Percentiles rank a stretch among this genome's conserved stretches.
phyloP scores from a whole-genome alignment of 2,329 filamentous ascomycete species.

The Lachnellula arida region DNA sequence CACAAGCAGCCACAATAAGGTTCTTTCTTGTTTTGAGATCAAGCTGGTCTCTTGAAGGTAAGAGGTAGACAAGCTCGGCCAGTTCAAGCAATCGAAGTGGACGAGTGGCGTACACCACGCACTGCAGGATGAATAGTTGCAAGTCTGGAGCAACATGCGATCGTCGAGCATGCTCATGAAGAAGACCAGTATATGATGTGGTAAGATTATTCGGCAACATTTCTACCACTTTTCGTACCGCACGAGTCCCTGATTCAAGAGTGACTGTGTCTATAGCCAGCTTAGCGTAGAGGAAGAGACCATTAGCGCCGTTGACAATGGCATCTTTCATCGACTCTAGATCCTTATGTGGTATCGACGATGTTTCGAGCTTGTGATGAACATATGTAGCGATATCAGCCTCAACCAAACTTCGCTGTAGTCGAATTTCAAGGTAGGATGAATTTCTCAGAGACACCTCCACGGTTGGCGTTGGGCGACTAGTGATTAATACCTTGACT shows the following conservation, averaged over 20 bases:
- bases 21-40: background rate
- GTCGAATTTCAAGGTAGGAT: slow-evolving; percentile 32
- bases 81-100: slow-evolving; percentile 15
- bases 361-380: background rate
- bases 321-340: no score
- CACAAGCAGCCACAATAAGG: slow-evolving; percentile 31
- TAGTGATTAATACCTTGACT: slow-evolving; percentile 42
- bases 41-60: background rate
- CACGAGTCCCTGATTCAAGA: background rate
- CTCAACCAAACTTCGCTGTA: slow-evolving; percentile 36
- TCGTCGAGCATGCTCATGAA: background rate
- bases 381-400: slow-evolving; percentile 36
- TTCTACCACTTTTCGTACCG: background rate
- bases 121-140: slow-evolving; percentile 13
- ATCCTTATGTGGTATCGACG: background rate
- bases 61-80: background rate
- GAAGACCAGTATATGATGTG: slow-evolving; percentile 2
- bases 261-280: slow-evolving; percentile 12
- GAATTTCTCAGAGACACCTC: slow-evolving; percentile 31
- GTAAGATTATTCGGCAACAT: background rate
- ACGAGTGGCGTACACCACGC: slow-evolving; percentile 12
- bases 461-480: slow-evolving; percentile 34
- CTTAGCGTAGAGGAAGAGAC: slow-evolving; percentile 15
- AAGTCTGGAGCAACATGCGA: background rate
- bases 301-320: background rate